Evolutionary conservation across 345 rosid genomes (phyloP).

Genomic region (Hibiscus syriacus): DNA sequence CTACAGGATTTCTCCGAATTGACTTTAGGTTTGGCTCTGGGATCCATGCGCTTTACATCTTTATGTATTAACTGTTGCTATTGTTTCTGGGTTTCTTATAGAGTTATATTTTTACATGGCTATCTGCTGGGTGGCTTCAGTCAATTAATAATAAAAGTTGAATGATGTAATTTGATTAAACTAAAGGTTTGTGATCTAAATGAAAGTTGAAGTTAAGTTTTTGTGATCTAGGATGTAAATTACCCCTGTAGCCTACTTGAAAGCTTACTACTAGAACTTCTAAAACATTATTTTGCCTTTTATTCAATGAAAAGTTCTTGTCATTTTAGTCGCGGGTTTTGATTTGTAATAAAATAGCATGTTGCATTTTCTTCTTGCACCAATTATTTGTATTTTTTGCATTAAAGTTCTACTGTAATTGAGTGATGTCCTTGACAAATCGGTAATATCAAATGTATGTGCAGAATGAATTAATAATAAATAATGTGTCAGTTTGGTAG

Average conservation of each 20-base stretch:
- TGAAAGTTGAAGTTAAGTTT: too few species aligned
- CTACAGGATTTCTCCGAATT: too few species aligned
- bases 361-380: neutral
- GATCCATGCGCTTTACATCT: too few species aligned
- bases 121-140: too few species aligned
- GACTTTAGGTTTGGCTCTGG: too few species aligned
- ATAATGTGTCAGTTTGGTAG: neutral
- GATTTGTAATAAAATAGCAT: neutral
- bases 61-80: too few species aligned
- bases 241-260: conserved; percentile 5
- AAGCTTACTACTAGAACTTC: neutral
- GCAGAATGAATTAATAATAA: neutral
- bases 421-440: neutral
- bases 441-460: neutral
- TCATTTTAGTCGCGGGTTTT: neutral
- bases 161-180: too few species aligned
- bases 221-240: too few species aligned
- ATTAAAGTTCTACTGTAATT: neutral
- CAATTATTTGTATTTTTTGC: neutral
- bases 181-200: too few species aligned
- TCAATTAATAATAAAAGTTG: too few species aligned
- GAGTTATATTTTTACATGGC: too few species aligned
- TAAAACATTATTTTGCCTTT: neutral
- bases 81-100: too few species aligned
- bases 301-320: neutral